Evolutionary conservation across 2,329 filamentous ascomycete species (phyloP), one percentile per base, ranked within the genome.

Genomic region (Camillea tinctor): DNA sequence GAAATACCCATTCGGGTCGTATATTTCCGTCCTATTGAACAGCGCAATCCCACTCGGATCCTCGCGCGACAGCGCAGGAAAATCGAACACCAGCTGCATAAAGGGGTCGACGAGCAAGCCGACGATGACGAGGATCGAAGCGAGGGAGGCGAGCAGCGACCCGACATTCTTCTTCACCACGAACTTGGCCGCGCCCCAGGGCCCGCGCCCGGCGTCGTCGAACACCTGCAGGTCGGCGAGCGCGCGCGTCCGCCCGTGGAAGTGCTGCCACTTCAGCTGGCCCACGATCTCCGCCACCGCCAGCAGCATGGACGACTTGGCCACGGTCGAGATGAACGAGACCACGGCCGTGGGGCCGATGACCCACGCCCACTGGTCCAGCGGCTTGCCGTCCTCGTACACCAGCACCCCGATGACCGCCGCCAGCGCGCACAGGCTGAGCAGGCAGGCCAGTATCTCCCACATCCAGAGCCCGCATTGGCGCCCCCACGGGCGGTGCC

Each of bases 391-490:
- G 26, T 64, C 52, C 54, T 64, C 61, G 49, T 57, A 48, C 11
- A 22, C 7, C 8, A 64, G 50, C 15, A 61, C 59, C 9, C 52
- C 59, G 53, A 63, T 52, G n/a, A 63, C 50, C 23, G 54, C 52
- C 1, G 26, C 40, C 21, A 61, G 21, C 50, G 23, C 77, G 3
- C 85, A 86, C 48, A 88, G 85, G 15, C 84, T 78, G 36, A 44
- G 2, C 5, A 44, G 36, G 36, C 36, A 44, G 36, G 36, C 36
- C 36, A 44, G 17, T 44, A 44, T 44, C 36, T 44, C 36, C 36
- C 36, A 44, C n/a, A 17, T 44, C 36, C 36, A 44, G 17, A 44
- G 36, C 17, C 36, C 36, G 17, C 17, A 44, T 17, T 44, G 36
- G 36, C 36, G 15, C 17, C 36, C 36, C 36, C 36, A 44, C 15